Evolutionary conservation across 768 basidiomycete species (phyloP), one percentile per base, ranked within the genome.

Genomic region (Albatrellus ellisii): DNA sequence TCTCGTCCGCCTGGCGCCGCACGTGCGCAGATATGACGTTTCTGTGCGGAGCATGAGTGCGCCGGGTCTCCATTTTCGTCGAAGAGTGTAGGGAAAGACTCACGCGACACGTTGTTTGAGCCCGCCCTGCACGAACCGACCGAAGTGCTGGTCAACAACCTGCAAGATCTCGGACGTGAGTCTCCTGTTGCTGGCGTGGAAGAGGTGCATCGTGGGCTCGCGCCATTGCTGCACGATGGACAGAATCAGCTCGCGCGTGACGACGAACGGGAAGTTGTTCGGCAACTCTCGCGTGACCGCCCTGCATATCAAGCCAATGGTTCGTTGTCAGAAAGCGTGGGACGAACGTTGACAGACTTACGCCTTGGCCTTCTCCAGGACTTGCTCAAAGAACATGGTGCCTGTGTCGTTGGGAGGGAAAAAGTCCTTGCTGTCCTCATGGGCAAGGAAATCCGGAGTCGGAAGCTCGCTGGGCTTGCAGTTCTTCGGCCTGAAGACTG

Each of bases 261-360:
- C 75, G 0, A 75, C 60, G 45, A 77, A 83, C 0, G 81, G 80
- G 45, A 73, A 79, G 45, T 70, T 68, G 11, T 72, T 76, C 0
- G 80, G 81, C 0, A 85, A 66, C 50, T 85, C 81, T 1, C 84
- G 72, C 1, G 80, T 77, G 3, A 76, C 68, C 1, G 82, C 72
- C 17, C 84, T 86, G 43, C 10, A 29, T 18, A 31, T 26, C 12
- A 12, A 32, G 6, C 22, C 24, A 8, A 37, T 20, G 21, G 11
- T 22, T 24, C 36, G 36, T 20, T 9, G 39, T 34, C 26, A 27
- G 10, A 41, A 6, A 39, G 34, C 7, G 12, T 35, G 24, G 15
- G 7, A 32, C 45, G 9, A 27, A 20, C 6, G 11, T 20, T 26
- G 15, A 47, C n/a, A 26, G 2, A 52, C 70, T 27, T 54, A 75